These are phyloP conservation scores for Colletotrichum godetiae DNA, from an alignment of 2,329 filamentous ascomycete species.

Conservation along the genomic window DNA sequence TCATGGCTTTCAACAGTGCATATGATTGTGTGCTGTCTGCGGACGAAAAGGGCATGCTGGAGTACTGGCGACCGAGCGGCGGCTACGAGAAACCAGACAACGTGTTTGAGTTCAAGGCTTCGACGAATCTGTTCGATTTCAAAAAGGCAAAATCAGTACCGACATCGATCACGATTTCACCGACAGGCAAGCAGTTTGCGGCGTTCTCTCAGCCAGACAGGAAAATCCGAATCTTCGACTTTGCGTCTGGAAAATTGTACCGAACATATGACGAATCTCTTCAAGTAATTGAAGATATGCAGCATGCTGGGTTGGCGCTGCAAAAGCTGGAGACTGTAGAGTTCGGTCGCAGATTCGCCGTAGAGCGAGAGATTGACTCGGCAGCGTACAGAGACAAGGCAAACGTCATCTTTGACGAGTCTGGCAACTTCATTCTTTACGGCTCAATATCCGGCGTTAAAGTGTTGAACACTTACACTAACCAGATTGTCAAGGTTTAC, in stretches of 20 bases:
- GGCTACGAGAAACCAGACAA: constrained; percentile 91
- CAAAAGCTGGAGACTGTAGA: constrained; percentile 90
- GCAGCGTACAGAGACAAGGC: constrained; percentile 74
- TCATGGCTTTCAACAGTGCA: constrained; percentile 89
- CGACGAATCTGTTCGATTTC: constrained; percentile 95
- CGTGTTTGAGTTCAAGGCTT: constrained; percentile 93
- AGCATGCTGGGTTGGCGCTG: constrained; percentile 87
- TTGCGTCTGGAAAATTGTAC: constrained; percentile 86
- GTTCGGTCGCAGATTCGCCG: constrained; percentile 87
- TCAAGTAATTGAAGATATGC: constrained; percentile 90
- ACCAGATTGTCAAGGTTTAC: constrained; percentile 90
- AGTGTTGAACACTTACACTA: constrained; percentile 95
- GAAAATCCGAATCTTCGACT: constrained; percentile 94
- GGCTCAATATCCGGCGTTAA: constrained; percentile 93
- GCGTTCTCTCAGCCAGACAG: constrained; percentile 93
- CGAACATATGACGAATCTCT: constrained; percentile 96
- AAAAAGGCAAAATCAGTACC: constrained; percentile 93
- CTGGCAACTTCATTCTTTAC: constrained; percentile 93
- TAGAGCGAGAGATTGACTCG: constrained; percentile 87
- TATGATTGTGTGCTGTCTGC: constrained; percentile 93
- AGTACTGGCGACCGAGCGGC: constrained; percentile 90
- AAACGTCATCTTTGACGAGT: constrained; percentile 96
- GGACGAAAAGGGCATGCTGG: constrained; percentile 92
- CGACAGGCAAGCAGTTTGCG: constrained; percentile 86
- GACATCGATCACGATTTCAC: constrained; percentile 84